Evolutionary conservation across 306 rosid species (phyloP).

Genomic region (Quercus dentata): DNA sequence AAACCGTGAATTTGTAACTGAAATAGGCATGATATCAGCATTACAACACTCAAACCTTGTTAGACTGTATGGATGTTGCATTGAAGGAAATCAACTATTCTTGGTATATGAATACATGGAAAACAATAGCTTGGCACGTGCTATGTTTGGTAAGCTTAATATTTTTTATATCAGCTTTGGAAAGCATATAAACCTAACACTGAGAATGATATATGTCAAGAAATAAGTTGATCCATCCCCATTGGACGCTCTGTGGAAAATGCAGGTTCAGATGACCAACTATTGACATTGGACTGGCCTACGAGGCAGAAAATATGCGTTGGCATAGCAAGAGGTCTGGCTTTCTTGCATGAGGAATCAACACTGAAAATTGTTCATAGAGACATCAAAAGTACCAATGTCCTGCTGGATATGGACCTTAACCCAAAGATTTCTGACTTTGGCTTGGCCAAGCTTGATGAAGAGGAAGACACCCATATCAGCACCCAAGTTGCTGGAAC

Average conservation of each 20-base stretch:
- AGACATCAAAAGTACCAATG: constrained; percentile 61
- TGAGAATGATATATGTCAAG: too few relatives aligned
- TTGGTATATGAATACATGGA: constrained; percentile 63
- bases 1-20: constrained; percentile 50
- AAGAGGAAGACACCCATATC: constrained; percentile 54
- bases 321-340: constrained; percentile 62
- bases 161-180: too few relatives aligned
- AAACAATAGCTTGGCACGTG: constrained; percentile 36
- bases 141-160: too few relatives aligned
- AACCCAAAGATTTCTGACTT: constrained; percentile 70
- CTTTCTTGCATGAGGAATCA: constrained; percentile 66
- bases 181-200: too few relatives aligned
- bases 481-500: constrained; percentile 58
- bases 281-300: constrained; percentile 48
- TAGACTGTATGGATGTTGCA: constrained; percentile 55
- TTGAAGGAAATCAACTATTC: constrained; percentile 49
- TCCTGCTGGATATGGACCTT: constrained; percentile 48
- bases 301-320: constrained; percentile 56
- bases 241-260: neutral
- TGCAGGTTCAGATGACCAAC: constrained; percentile 9
- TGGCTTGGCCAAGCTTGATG: constrained; percentile 66
- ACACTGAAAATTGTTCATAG: constrained; percentile 62
- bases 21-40: constrained; percentile 55
- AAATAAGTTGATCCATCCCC: neutral
- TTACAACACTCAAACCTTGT: constrained; percentile 65